Base-by-base conservation (phyloP, 2,329 filamentous ascomycete genomes). In the Tolypocladium capitatum region DNA sequence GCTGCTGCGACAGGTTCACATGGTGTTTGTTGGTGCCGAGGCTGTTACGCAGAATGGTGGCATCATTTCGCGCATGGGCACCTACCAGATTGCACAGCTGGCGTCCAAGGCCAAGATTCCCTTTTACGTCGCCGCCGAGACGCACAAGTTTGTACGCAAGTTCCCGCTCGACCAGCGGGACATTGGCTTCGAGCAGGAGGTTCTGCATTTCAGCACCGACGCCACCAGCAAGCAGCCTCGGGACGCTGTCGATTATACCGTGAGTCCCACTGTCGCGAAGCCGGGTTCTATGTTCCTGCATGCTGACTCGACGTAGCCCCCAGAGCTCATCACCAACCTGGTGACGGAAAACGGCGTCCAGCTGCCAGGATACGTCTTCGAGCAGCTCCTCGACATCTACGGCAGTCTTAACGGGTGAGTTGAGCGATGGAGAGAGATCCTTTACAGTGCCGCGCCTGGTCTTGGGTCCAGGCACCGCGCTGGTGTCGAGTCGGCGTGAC, bases 41-140 rank as follows among this genome's bases (percentile, higher is more conserved):
- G 90, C 89, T 36, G 88, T 97, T 16, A 87, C 94, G 20, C 87
- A 94, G 60, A 94, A 95, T 61, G 92, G 92, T 45, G 91, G 91
- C 34, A 84, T 97, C 56, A 86, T 98, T 55, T 91, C 86, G 24
- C 75, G 90, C 44, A 78, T 97, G 68, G 91, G 91, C 46, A 81
- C 78, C 2, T 91, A 86, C 56, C 89, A 95, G 69, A 83, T 97
- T 56, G 90, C 87, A 2, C 71, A 88, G 55, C 70, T 96, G 46
- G 89, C 90, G 5, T 82, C 83, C 58, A 63, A 67, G 28, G 72
- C 72, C 41, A 79, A 82, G 35, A 82, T 86, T 52, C 85, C 85
- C 0, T 87, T 97, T 56, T 95, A 94, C 60, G 89, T 95, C 18
- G 89, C 92, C 5, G 85, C 85, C 1, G 92, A 98, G 70, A 94